phyloP scores from a whole-genome alignment of 2,329 filamentous ascomycete species.

The Cladorrhinum sp. region DNA sequence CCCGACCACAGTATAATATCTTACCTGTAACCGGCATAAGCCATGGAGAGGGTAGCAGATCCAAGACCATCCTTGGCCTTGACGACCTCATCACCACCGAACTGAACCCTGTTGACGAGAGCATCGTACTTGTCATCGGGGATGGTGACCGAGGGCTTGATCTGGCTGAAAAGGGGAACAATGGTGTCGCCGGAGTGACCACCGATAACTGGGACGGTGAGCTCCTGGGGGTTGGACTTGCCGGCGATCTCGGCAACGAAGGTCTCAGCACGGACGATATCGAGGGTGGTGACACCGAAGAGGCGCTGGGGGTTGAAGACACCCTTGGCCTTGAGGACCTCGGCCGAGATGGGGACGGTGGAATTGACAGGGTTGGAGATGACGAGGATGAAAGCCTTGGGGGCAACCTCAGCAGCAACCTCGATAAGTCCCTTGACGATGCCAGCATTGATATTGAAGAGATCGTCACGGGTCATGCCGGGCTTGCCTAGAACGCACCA shows the following conservation, averaged over 20 bases:
- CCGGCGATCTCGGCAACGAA: slow-evolving; percentile 86
- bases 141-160: slow-evolving; percentile 74
- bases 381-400: slow-evolving; percentile 91
- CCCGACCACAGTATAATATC: slow-evolving; percentile 24
- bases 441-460: slow-evolving; percentile 99
- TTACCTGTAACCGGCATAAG: slow-evolving; percentile 87
- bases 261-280: slow-evolving; percentile 96
- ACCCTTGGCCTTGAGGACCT: slow-evolving; percentile 89
- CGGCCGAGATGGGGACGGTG: slow-evolving; percentile 93
- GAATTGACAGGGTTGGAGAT: slow-evolving; percentile 99
- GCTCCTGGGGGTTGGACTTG: slow-evolving; percentile 76
- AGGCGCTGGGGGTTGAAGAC: slow-evolving; percentile 95
- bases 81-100: slow-evolving; percentile 92
- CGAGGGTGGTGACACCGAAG: slow-evolving; percentile 97
- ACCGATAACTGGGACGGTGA: slow-evolving; percentile 87
- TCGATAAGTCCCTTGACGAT: slow-evolving; percentile 94
- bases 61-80: slow-evolving; percentile 82
- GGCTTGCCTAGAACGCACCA: slow-evolving; percentile 70
- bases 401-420: slow-evolving; percentile 79
- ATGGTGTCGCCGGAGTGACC: slow-evolving; percentile 98
- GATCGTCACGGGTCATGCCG: slow-evolving; percentile 98
- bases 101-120: slow-evolving; percentile 92
- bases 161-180: slow-evolving; percentile 93
- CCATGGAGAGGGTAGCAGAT: slow-evolving; percentile 83
- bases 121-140: slow-evolving; percentile 86